phyloP scores from a whole-genome alignment of 352 stramenopile species.

The Saprolegnia diclina region DNA sequence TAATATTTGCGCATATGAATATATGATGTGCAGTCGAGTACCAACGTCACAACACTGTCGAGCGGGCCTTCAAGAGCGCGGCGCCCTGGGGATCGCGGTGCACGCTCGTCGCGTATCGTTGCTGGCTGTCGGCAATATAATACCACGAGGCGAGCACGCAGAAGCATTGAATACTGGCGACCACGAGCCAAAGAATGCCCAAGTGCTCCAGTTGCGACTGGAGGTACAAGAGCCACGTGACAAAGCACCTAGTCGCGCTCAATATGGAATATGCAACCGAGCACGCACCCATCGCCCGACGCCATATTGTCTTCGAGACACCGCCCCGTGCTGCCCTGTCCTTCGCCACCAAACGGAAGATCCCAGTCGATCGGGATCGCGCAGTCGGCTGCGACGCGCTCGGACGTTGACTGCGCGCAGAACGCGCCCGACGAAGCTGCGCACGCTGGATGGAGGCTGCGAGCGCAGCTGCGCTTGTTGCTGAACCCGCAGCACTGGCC shows the following conservation, averaged over 20 bases:
- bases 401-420: background rate
- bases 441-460: background rate
- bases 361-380: background rate
- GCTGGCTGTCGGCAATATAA: background rate
- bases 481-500: background rate
- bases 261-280: background rate
- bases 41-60: too few species aligned
- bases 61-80: too few species aligned
- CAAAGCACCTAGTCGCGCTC: background rate
- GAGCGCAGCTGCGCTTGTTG: background rate
- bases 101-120: too few species aligned
- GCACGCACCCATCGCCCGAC: background rate
- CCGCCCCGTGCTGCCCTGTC: background rate
- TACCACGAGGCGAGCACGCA: background rate
- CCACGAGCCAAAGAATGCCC: background rate
- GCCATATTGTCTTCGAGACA: constrained; percentile 5
- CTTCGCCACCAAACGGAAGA: constrained; percentile 5
- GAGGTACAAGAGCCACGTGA: constrained; percentile 4
- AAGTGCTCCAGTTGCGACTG: constrained; percentile 6
- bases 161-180: background rate
- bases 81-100: too few species aligned
- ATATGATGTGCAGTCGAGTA: too few species aligned
- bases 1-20: too few species aligned
- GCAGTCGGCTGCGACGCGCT: background rate
- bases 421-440: too few species aligned